A percentile compares a stretch with the other conserved stretches of the same genome.
phyloP scores from a whole-genome alignment of 2,329 filamentous ascomycete genomes.

The Botrytis aclada region DNA sequence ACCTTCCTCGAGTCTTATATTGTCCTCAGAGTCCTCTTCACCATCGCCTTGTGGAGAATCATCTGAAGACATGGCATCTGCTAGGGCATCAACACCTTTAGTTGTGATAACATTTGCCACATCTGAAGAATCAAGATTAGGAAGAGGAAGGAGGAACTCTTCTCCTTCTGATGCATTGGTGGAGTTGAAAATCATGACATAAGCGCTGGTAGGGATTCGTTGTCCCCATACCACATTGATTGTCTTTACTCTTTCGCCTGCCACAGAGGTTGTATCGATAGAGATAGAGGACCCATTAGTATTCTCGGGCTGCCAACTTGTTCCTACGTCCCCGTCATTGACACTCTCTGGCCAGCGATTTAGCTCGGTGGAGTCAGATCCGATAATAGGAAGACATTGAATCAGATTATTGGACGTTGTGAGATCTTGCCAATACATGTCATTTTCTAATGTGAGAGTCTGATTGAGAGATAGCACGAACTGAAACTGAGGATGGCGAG shows the following conservation, averaged over 20 bases:
- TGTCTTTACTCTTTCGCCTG: neutral
- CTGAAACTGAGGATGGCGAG: slow-evolving; percentile 37
- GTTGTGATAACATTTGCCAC: neutral
- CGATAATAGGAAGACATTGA: slow-evolving; percentile 54
- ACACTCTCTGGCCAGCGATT: slow-evolving; percentile 65
- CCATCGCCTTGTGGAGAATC: neutral
- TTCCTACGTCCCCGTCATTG: slow-evolving; percentile 61
- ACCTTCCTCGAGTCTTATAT: slow-evolving; percentile 23
- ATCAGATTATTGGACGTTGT: slow-evolving; percentile 52
- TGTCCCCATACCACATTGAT: slow-evolving; percentile 4
- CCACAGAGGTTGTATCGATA: neutral
- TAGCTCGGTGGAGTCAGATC: slow-evolving; percentile 45
- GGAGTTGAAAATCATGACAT: neutral
- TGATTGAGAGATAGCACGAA: slow-evolving; percentile 45
- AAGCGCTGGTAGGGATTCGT: neutral
- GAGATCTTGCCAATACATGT: slow-evolving; percentile 50
- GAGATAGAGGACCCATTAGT: neutral
- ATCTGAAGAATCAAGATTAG: neutral
- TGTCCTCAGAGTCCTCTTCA: neutral
- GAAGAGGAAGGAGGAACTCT: neutral
- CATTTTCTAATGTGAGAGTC: slow-evolving; percentile 52
- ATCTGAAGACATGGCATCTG: neutral
- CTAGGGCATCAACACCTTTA: neutral
- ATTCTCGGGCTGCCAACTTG: slow-evolving; percentile 58
- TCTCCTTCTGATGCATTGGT: neutral